These are phyloP conservation scores for Cladosporium sp. DNA, from an alignment of 2,329 filamentous ascomycete species.

Conservation along the genomic window DNA sequence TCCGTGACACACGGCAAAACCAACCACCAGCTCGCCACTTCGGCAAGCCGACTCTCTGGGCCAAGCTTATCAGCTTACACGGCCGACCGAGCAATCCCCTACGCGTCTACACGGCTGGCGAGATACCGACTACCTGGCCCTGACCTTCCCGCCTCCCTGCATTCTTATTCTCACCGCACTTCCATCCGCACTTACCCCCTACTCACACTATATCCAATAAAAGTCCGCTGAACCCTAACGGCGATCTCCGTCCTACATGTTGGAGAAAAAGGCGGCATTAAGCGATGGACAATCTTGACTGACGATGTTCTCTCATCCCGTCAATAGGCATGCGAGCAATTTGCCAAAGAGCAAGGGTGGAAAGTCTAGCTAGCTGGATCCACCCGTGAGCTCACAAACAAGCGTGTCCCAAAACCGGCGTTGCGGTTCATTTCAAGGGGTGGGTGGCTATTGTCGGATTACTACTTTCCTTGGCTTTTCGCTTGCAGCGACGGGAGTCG, in stretches of 20 bases:
- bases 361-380: slow-evolving; percentile 30
- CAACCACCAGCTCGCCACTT: background rate
- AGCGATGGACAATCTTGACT: background rate
- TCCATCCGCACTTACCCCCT: too few species aligned
- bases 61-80: background rate
- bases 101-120: background rate
- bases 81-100: background rate
- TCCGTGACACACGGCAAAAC: background rate
- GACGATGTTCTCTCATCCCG: background rate
- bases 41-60: background rate
- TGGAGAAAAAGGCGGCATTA: background rate
- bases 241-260: background rate
- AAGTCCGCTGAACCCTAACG: background rate
- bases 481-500: background rate
- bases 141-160: background rate
- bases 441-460: background rate
- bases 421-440: background rate
- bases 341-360: slow-evolving; percentile 80
- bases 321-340: slow-evolving; percentile 77
- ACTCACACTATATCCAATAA: background rate
- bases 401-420: background rate
- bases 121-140: background rate
- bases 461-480: background rate
- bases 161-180: background rate
- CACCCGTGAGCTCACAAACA: background rate